Conservation (phyloP, 2,329 filamentous ascomycete genomes). For the Fusarium tanahbumbuense region DNA sequence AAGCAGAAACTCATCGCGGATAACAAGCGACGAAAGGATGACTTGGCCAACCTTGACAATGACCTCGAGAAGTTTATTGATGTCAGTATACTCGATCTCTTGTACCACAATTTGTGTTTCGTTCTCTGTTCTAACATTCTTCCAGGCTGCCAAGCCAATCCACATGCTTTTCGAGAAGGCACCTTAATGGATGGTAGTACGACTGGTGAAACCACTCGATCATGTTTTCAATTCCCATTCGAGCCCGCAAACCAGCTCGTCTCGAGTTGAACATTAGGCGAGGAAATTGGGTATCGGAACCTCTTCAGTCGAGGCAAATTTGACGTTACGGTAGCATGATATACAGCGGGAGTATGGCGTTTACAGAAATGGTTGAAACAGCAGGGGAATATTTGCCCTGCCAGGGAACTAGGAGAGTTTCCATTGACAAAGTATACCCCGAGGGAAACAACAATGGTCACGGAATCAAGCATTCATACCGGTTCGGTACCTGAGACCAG, state of each 20-base stretch:
- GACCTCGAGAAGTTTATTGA: slow-evolving; percentile 96
- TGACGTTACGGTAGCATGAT: not conserved
- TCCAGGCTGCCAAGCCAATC: slow-evolving; percentile 85
- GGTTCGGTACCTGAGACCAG: not conserved
- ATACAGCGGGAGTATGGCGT: slow-evolving; percentile 17
- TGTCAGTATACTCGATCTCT: slow-evolving; percentile 60
- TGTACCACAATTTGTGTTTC: not conserved
- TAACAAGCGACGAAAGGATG: slow-evolving; percentile 94
- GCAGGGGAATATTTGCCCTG: not conserved
- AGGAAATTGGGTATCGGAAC: not conserved
- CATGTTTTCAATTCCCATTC: not conserved
- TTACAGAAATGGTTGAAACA: not conserved
- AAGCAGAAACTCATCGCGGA: slow-evolving; percentile 72
- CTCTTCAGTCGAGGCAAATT: not conserved
- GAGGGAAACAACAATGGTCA: not conserved
- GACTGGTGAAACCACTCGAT: not conserved
- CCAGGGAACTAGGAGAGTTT: not conserved
- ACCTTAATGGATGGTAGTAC: slow-evolving; percentile 48
- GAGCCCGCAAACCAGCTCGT: not conserved
- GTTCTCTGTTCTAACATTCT: slow-evolving; percentile 31
- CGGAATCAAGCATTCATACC: not conserved
- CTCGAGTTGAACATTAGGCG: not conserved
- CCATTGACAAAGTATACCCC: slow-evolving; percentile 3
- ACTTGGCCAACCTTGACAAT: slow-evolving; percentile 89
- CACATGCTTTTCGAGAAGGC: slow-evolving; percentile 79